Evolutionary conservation across 2,329 filamentous ascomycete species (phyloP).

Genomic region (Fusarium sp.): DNA sequence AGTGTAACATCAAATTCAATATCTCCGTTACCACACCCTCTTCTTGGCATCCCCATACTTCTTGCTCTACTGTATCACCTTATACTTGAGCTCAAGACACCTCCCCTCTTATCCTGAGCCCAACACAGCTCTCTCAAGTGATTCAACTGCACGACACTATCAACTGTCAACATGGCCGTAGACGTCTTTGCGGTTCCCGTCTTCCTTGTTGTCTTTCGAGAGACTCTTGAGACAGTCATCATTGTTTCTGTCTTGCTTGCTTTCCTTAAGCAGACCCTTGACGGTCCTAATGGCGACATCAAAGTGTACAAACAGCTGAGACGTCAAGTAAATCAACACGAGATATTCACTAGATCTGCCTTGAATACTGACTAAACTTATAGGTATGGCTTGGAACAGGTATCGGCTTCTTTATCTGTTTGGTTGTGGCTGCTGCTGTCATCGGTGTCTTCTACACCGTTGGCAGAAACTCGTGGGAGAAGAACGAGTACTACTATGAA

Average conservation of each 20-base stretch:
- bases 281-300: constrained; percentile 70
- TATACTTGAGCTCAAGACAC: neutral
- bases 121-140: neutral
- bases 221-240: constrained; percentile 84
- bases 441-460: constrained; percentile 79
- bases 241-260: constrained; percentile 88
- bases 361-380: neutral
- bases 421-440: constrained; percentile 73
- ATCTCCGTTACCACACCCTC: constrained; percentile 11
- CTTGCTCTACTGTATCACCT: neutral
- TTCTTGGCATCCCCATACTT: neutral
- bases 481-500: constrained; percentile 82
- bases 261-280: constrained; percentile 84
- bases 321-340: constrained; percentile 64
- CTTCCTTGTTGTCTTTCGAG: constrained; percentile 92
- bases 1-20: constrained; percentile 20
- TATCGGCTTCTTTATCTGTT: constrained; percentile 71
- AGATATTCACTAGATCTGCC: neutral
- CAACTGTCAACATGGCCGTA: constrained; percentile 62
- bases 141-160: neutral
- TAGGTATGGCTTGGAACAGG: constrained; percentile 72
- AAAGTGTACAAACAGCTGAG: constrained; percentile 74
- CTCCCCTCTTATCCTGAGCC: neutral
- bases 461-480: constrained; percentile 73
- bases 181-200: constrained; percentile 83